phyloP scores from a whole-genome alignment of 2,329 filamentous ascomycete genomes.

The Gnomoniopsis smithogilvyi region DNA sequence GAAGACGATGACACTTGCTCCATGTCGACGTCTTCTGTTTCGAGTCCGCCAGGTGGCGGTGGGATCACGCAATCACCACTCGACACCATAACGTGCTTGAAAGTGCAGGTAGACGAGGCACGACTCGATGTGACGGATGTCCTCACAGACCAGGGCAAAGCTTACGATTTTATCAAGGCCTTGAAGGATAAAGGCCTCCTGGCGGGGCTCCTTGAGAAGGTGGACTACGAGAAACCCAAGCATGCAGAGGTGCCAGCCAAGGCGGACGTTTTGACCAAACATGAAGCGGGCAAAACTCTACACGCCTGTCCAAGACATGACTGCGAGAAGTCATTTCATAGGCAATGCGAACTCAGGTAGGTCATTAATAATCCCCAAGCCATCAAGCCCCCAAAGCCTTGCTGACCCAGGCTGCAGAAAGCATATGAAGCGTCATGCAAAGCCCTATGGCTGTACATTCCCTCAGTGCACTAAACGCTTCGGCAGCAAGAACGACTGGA shows the following conservation, averaged over 20 bases:
- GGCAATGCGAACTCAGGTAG: slow-evolving; percentile 58
- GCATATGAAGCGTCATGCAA: slow-evolving; percentile 76
- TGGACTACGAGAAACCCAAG: slow-evolving; percentile 22
- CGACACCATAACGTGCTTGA: neutral
- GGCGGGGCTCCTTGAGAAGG: slow-evolving; percentile 27
- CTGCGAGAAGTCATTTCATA: slow-evolving; percentile 45
- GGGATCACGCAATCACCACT: neutral
- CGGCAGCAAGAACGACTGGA: slow-evolving; percentile 94
- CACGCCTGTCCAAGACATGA: slow-evolving; percentile 9
- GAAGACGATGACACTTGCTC: neutral
- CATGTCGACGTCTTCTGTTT: neutral
- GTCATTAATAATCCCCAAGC: too few species aligned
- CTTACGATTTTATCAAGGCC: slow-evolving; percentile 15
- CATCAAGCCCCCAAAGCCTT: neutral
- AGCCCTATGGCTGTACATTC: slow-evolving; percentile 81
- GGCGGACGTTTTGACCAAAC: slow-evolving; percentile 14
- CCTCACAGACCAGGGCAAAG: neutral
- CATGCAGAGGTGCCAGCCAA: slow-evolving; percentile 16
- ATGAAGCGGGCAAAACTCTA: slow-evolving; percentile 8
- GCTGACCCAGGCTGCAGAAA: slow-evolving; percentile 55
- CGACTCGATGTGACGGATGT: neutral
- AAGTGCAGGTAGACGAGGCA: neutral
- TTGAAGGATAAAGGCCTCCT: slow-evolving; percentile 29
- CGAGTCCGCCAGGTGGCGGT: neutral
- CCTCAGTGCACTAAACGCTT: slow-evolving; percentile 67